Evolutionary conservation across 1,284 basidiomycete species (phyloP), one percentile per base, ranked within the genome.

Genomic region (Schizophyllum commune): DNA sequence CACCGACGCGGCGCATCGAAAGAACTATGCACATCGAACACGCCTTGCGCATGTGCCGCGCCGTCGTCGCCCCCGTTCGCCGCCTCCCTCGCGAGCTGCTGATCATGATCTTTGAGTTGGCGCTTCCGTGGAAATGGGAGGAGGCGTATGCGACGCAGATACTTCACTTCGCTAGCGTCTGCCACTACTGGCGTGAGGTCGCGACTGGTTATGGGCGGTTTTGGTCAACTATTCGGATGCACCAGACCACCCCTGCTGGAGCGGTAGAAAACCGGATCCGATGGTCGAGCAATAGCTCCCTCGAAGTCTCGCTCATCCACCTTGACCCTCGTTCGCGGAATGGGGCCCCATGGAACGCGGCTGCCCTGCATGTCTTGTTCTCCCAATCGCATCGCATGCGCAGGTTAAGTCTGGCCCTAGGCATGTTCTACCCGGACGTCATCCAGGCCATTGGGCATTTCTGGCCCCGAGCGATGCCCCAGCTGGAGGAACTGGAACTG

Each of bases 21-120:
- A 27, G 27, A 27, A 27, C 27, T 27, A 27, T 27, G 27, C 9
- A 47, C 39, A 17, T 47, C 13, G 13, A 47, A 17, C 13, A 47
- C 13, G 39, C 39, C 17, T 13, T 47, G 13, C 17, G 9, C 39
- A 47, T 47, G 52, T 62, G 52, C 51, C n/a, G 47, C 39, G 60
- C 62, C 15, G 21, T 58, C 17, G 27, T 64, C 17, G 55, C 61
- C 20, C 62, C 64, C 11, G 27, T 65, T 7, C 64, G 63, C n/a
- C 61, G 55, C 39, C 59, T 65, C 13, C 64, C 62, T 1, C 57
- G 62, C 7, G 64, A 65, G 34, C 54, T 65, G 19, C 59, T 65
- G 1, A 56, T 56, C 27, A 47, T 13, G 7, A 63, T 65, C 33
- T 47, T 47, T 17, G 17, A 11, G 13, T 13, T 47, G 39, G 39